Evolutionary conservation across 129 eudicot species (phyloP), one percentile per base, ranked within the genome.

Genomic region (Helichrysum umbraculigerum): DNA sequence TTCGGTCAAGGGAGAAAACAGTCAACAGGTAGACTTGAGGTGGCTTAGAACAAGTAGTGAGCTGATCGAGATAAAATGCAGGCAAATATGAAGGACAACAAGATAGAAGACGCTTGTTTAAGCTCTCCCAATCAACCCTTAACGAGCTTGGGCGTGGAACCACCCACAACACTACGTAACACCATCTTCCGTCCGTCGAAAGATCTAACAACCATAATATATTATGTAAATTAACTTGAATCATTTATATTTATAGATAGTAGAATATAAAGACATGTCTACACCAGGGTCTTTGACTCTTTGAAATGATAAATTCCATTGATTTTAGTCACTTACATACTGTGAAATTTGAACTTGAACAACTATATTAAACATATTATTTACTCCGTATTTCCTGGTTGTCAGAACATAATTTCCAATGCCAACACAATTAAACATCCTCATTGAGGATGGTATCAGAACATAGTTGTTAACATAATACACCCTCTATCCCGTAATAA

Each of bases 181-280:
- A 91, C 97, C 97, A 91, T 61, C 76, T 91, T 60, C 97, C 97
- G 83, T 91, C 97, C 11, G 97, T 91, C 6, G 93, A 84, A 50
- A 87, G 83, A 86, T 91, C 97, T 91, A 69, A 73, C 60, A 0
- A 20, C 33, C 75, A 28, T 19, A 34, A 54, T 22, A 39, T 60
- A 51, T 51, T 15, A 51, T 51, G 2, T 1, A 51, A 3, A 25
- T 25, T 25, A 25, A 25, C 28, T 25, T 25, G 28, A 25, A 25
- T 25, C 28, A 25, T 25, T 25, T 4, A 12, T 4, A 52, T 52
- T 21, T 52, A 52, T 4, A 4, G 20, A 25, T 25, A 25, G 28
- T 25, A 0, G 28, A 25, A 25, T 25, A 25, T 25, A 25, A 25
- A 25, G 28, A 25, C 28, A 25, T 25, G 28, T 25, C 28, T 25